These are phyloP conservation scores for Ophiostoma triangulosporum DNA, from an alignment of 2,329 filamentous ascomycete genomes.

Conservation along the genomic window DNA sequence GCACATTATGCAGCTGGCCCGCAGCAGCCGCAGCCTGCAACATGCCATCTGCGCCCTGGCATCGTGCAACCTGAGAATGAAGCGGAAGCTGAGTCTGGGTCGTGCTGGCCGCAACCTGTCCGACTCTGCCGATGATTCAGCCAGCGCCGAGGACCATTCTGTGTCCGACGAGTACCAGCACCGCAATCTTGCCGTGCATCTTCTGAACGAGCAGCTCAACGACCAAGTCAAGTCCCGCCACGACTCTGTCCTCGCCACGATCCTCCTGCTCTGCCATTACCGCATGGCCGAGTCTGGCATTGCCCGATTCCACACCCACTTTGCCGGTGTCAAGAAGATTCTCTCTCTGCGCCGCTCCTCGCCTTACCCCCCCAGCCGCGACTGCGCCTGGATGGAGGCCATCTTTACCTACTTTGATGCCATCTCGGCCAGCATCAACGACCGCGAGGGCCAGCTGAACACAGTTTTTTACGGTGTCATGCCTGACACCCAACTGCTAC, in stretches of 20 bases:
- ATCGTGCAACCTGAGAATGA: slow-evolving; percentile 83
- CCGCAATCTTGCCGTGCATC: slow-evolving; percentile 61
- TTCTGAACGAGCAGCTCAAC: slow-evolving; percentile 73
- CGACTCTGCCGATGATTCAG: slow-evolving; percentile 23
- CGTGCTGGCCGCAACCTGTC: slow-evolving; percentile 37
- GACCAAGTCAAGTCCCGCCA: slow-evolving; percentile 62
- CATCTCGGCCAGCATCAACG: slow-evolving; percentile 82
- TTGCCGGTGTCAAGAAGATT: slow-evolving; percentile 85
- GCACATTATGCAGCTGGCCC: slow-evolving; percentile 66
- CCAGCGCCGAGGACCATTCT: slow-evolving; percentile 36
- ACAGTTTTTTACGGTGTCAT: slow-evolving; percentile 47
- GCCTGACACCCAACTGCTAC: slow-evolving; percentile 34
- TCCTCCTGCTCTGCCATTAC: slow-evolving; percentile 80
- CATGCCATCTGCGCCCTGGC: slow-evolving; percentile 84
- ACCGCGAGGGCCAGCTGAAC: slow-evolving; percentile 72
- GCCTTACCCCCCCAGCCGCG: slow-evolving; percentile 40
- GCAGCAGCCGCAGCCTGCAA: slow-evolving; percentile 68
- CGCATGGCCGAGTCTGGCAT: slow-evolving; percentile 89
- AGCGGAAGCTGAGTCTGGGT: slow-evolving; percentile 50
- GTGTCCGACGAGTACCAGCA: slow-evolving; percentile 75
- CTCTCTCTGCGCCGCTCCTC: slow-evolving; percentile 56
- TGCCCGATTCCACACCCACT: slow-evolving; percentile 84
- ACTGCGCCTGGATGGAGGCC: slow-evolving; percentile 80
- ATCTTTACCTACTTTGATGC: slow-evolving; percentile 93
- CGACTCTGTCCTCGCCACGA: slow-evolving; percentile 76